phyloP scores from a whole-genome alignment of 345 rosid genomes.

The Nasturtium officinale region DNA sequence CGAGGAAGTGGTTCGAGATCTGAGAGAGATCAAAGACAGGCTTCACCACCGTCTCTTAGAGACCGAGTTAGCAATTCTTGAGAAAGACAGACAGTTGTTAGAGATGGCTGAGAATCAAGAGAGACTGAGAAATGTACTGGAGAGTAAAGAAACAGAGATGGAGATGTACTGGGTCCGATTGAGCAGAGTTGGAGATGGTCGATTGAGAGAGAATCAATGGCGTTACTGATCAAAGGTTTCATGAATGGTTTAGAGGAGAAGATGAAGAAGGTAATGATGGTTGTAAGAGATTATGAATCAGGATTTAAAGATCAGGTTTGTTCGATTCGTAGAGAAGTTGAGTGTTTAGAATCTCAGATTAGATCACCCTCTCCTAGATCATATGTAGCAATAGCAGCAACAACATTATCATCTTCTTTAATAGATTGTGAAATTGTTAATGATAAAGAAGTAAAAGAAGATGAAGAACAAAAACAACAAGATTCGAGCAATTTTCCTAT shows the following conservation, averaged over 20 bases:
- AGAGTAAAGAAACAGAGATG: slow-evolving; percentile 57
- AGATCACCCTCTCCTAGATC: slow-evolving; percentile 23
- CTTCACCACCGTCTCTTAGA: slow-evolving; percentile 69
- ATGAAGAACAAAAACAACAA: slow-evolving; percentile 34
- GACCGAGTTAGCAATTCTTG: slow-evolving; percentile 62
- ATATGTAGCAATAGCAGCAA: slow-evolving; percentile 11
- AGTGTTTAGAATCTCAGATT: slow-evolving; percentile 40
- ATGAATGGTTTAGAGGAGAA: slow-evolving; percentile 46
- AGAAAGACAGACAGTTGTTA: slow-evolving; percentile 65
- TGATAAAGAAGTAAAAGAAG: background rate
- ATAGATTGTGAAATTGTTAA: slow-evolving; percentile 22
- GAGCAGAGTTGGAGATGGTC: slow-evolving; percentile 73
- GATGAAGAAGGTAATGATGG: slow-evolving; percentile 41
- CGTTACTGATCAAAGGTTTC: slow-evolving; percentile 52
- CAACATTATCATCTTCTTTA: slow-evolving; percentile 27
- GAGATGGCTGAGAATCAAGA: slow-evolving; percentile 57
- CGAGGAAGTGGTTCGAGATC: slow-evolving; percentile 60
- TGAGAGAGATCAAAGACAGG: slow-evolving; percentile 67
- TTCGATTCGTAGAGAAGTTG: slow-evolving; percentile 49
- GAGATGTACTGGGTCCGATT: slow-evolving; percentile 58
- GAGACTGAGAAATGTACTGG: slow-evolving; percentile 61
- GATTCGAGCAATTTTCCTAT: slow-evolving; percentile 43
- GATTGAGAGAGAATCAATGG: slow-evolving; percentile 56
- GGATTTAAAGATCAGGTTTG: slow-evolving; percentile 46
- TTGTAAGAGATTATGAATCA: slow-evolving; percentile 47